These are phyloP conservation scores for Tricladium varicosporioides DNA, from an alignment of 2,329 filamentous ascomycete genomes.

Conservation along the genomic window DNA sequence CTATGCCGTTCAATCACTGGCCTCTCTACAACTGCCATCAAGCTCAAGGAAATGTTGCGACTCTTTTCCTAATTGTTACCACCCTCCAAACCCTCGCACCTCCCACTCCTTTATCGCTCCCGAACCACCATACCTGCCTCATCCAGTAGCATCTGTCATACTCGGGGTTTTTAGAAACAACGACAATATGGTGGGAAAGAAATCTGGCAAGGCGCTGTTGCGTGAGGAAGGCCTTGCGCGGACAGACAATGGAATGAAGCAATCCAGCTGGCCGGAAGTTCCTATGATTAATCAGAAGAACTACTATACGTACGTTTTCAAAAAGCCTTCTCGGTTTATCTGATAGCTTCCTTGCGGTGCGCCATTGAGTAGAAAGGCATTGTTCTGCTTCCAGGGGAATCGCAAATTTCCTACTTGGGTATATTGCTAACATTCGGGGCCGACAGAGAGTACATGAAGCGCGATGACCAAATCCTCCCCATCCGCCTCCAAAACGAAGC, in stretches of 20 bases:
- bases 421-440: slow-evolving; percentile 8
- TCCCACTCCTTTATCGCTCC: too few species aligned
- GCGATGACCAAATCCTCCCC: slow-evolving; percentile 92
- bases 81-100: too few species aligned
- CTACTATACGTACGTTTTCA: slow-evolving; percentile 79
- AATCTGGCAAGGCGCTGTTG: slow-evolving; percentile 35
- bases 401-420: neutral
- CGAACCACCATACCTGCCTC: too few species aligned
- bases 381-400: neutral
- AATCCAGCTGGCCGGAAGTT: slow-evolving; percentile 90
- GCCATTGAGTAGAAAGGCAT: neutral
- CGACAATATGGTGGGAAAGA: slow-evolving; percentile 35
- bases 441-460: slow-evolving; percentile 89
- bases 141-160: too few species aligned
- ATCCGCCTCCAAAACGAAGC: slow-evolving; percentile 87
- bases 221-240: slow-evolving; percentile 67
- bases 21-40: too few species aligned
- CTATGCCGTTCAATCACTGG: too few species aligned
- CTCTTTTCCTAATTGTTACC: too few species aligned
- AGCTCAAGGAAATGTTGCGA: too few species aligned
- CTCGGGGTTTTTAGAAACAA: neutral
- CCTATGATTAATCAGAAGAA: slow-evolving; percentile 98
- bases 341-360: neutral
- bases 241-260: slow-evolving; percentile 97
- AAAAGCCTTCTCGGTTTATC: too few species aligned